Evolutionary conservation across 2,329 filamentous ascomycete species (phyloP).

Genomic region (Penicillium sp.): DNA sequence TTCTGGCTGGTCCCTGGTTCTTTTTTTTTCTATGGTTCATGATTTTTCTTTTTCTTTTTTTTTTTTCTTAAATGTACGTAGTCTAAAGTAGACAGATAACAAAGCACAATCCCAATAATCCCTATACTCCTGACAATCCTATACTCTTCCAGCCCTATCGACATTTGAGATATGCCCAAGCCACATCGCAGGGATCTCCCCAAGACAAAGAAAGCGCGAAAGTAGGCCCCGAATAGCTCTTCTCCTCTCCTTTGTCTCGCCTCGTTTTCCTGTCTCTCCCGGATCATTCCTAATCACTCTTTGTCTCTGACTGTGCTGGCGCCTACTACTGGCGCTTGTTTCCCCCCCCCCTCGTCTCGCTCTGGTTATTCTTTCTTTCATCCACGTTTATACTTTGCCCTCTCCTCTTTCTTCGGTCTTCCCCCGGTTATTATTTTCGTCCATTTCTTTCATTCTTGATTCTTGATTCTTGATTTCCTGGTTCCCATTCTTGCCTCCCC

Average conservation of each 20-base stretch:
- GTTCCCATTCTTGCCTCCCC: not conserved
- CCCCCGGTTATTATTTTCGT: slow-evolving; percentile 3
- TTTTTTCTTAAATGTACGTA: too few relatives aligned
- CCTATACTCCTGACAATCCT: too few relatives aligned
- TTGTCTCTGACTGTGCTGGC: not conserved
- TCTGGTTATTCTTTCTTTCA: slow-evolving; percentile 5
- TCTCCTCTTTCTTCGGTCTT: slow-evolving; percentile 4
- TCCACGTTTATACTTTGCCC: slow-evolving; percentile 15
- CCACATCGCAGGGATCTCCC: slow-evolving; percentile 5
- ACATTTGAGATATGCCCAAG: slow-evolving; percentile 1
- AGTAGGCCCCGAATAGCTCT: not conserved
- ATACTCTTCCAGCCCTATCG: too few relatives aligned
- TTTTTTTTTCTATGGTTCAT: not conserved
- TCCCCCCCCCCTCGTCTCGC: not conserved
- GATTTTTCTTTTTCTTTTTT: not conserved
- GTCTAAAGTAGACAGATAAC: not conserved
- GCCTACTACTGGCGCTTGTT: not conserved
- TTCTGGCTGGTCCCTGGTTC: not conserved
- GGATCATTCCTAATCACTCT: not conserved
- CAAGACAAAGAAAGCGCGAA: slow-evolving; percentile 1
- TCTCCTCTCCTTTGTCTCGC: slow-evolving; percentile 7
- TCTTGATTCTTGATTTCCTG: not conserved
- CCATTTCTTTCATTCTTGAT: slow-evolving; percentile 6
- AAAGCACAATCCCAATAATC: not conserved
- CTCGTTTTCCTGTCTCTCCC: slow-evolving; percentile 1